phyloP scores from a whole-genome alignment of 257 asterid genomes.

The Capsicum chinense region DNA sequence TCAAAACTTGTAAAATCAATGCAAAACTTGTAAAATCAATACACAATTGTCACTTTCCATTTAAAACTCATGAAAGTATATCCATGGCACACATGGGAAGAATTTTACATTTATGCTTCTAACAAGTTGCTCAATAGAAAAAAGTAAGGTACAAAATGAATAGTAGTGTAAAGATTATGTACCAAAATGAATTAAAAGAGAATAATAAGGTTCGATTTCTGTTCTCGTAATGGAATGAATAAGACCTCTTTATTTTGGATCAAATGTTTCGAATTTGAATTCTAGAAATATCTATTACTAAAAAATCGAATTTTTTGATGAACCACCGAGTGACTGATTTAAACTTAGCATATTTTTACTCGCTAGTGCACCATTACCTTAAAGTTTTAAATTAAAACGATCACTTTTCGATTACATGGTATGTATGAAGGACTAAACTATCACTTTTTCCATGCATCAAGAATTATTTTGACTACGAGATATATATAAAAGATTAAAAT shows the following conservation, averaged over 20 bases:
- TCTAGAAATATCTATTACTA: no score
- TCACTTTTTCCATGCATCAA: no score
- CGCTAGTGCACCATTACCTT: no score
- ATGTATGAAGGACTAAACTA: no score
- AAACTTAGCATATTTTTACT: no score
- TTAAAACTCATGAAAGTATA: slow-evolving; percentile 19
- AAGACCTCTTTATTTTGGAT: background rate
- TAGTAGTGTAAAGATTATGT: background rate
- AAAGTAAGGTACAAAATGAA: background rate
- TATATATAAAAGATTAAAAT: no score
- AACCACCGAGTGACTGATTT: no score
- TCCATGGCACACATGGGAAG: slow-evolving; percentile 36
- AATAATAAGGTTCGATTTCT: background rate
- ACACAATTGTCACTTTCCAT: slow-evolving; percentile 1
- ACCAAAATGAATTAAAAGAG: background rate
- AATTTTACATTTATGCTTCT: slow-evolving; percentile 41
- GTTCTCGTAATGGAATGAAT: background rate
- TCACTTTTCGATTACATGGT: no score
- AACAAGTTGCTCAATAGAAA: background rate
- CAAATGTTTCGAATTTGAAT: no score
- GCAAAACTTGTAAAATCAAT: background rate
- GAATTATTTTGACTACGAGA: no score
- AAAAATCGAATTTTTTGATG: no score
- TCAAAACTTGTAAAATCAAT: slow-evolving; percentile 2
- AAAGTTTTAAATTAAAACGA: no score